Base-by-base conservation (phyloP, 257 asterid genomes). In the Gynochthodes officinalis region DNA sequence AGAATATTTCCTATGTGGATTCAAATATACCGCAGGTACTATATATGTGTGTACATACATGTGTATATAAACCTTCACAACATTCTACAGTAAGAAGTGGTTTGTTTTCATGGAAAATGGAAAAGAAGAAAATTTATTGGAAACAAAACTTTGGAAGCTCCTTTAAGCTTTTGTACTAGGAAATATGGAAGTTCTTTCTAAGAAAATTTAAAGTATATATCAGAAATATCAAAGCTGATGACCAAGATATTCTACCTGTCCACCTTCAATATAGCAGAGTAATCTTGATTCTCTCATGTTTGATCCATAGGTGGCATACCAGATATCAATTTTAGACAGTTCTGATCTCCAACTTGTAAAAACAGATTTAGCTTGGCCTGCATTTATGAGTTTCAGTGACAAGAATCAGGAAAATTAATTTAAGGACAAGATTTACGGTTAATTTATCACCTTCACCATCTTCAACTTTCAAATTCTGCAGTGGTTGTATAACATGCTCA, bases 301-400 rank as follows among this genome's bases (percentile, higher is more conserved):
- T 77, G 97, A 94, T 77, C 98, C 98, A 75, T 23, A 94, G 44
- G 91, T 46, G 48, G 98, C 98, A 84, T 91, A 94, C 97, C 97
- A 94, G 67, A 91, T 27, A 64, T 85, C 60, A 72, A 84, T 79
- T 79, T 85, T 84, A 12, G 90, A 85, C 76, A 88, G 91, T 76
- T 89, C 92, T 59, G 84, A 80, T 79, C 96, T 86, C 97, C 96
- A 94, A 62, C 83, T 66, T 68, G 82, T 82, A 71, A 75, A 64
- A 78, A 75, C 69, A 25, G 72, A 30, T 74, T 37, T 64, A 48
- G 73, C 83, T 62, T 75, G 80, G 75, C 74, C 96, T 89, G 77
- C 71, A 55, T 65, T 43, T 70, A 73, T 66, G 53, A 78, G 75
- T 30, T 59, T 75, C 49, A 50, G 64, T 46, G 58, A 62, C 82